Base-by-base conservation (phyloP, 768 basidiomycete genomes). In the Lactarius psammicola region DNA sequence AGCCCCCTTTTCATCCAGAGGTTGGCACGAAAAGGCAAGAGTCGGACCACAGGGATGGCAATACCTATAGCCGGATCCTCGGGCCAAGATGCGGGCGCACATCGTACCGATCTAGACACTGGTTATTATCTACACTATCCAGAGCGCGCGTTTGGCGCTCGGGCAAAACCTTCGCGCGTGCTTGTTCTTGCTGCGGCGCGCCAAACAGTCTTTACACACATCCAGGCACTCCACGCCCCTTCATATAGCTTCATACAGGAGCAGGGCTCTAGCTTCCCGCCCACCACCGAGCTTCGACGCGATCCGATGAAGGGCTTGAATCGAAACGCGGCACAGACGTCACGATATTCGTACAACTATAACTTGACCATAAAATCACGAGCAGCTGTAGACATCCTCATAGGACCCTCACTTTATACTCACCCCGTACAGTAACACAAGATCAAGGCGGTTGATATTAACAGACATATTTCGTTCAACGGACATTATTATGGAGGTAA, bases 361-460 rank as follows among this genome's bases (percentile, higher is more conserved):
- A 60, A 42, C 31, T 44, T 18, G 36, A 18, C 30, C 23, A 38
- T 57, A 49, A 55, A 66, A 70, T 65, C 55, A 56, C 44, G 44
- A 61, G 34, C 75, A 80, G 38, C 49, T 40, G 20, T 42, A 57
- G 72, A 75, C 44, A 62, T 57, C 30, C 28, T 57, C 64, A 51
- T 20, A 56, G 3, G 74, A 40, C 23, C 51, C 62, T 36, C 49
- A n/a, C 40, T 18, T 54, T 7, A 49, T 33, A 34, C 57, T 54
- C 60, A n/a, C 33, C 38, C 38, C 34, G n/a, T 62, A 59, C 56
- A 42, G 26, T 57, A 66, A 51, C 60, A 51, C 60, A 62, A 66
- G 34, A 40, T 40, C 7, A 33, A 11, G 42, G 20, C 15, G 26
- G 30, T 18, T 11, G 9, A 11, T 49, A 49, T n/a, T 26, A 23